Base-by-base conservation (phyloP, 1,284 basidiomycete species). In the Moesziomyces sp. region DNA sequence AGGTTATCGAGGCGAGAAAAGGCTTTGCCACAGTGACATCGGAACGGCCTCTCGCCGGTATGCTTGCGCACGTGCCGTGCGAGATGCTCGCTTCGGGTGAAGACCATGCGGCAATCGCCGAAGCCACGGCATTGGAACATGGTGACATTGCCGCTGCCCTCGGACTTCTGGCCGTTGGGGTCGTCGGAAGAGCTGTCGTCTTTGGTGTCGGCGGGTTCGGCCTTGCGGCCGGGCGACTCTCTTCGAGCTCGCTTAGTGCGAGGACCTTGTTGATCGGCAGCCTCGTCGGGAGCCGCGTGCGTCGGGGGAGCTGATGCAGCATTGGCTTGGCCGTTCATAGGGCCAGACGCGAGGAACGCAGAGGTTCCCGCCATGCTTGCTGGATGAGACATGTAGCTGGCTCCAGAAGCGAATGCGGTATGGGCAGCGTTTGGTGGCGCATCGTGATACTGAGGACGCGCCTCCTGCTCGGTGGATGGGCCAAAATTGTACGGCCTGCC, bases 1-100 rank as follows among this genome's bases (percentile, higher is more conserved):
- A 98, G 89, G 83, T 98, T 98, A 87, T 98, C 95, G 81, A 97
- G 90, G 24, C 95, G 91, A 18, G 93, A 96, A 83, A 98, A 97
- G 65, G 95, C 91, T 84, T 97, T 96, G 28, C 90, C 89, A 86
- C 95, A 98, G 83, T 97, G 94, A 84, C 95, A 98, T 30, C 77
- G 75, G 86, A 97, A 97, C 5, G 95, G 95, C 7, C 94, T 89
- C 84, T 97, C 95, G 66, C 95, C 95, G 18, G 95, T 97, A 85
- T 97, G 95, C 88, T 97, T 97, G 76, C 94, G 88, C 81, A 97
- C 93, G 87, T 98, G 95, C 77, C 95, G 89, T 63, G 95, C 94
- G 5, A 98, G 87, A 86, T 97, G 95, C 85, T 97, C 95, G 84
- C 91, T 93, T 84, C 95, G 88, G 58, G 91, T 93, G 85, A 98